Conservation (phyloP, 305 asterid species). For the Fraxinus baroniana region DNA sequence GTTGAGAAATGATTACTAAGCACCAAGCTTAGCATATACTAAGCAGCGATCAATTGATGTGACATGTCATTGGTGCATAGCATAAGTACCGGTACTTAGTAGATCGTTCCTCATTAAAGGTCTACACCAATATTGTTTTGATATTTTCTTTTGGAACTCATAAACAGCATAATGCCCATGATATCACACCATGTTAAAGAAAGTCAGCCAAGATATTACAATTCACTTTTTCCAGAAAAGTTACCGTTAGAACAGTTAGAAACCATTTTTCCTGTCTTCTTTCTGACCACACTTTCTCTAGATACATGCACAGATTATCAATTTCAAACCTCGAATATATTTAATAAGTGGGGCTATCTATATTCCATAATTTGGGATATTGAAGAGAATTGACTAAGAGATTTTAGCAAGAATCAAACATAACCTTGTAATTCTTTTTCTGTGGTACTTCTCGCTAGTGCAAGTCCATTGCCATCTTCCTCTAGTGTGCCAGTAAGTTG, state of each 20-base stretch:
- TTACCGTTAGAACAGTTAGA: neutral
- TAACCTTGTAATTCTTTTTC: conserved; percentile 60
- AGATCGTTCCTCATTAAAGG: neutral
- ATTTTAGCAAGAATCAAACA: conserved; percentile 13
- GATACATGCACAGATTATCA: neutral
- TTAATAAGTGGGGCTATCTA: neutral
- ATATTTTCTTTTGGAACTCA: neutral
- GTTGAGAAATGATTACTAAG: neutral
- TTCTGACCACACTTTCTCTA: neutral
- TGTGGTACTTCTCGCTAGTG: conserved; percentile 32
- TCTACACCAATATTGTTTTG: neutral
- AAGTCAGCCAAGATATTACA: neutral
- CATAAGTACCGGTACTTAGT: neutral
- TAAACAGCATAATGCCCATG: neutral
- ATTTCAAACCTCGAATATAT: neutral
- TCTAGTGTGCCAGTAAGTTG: conserved; percentile 38
- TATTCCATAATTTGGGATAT: neutral
- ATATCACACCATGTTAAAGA: neutral
- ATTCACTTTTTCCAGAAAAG: neutral
- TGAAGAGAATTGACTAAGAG: neutral
- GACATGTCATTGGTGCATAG: neutral
- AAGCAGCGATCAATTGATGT: neutral
- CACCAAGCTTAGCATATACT: neutral
- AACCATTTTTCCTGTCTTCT: neutral
- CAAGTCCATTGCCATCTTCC: conserved; percentile 44